Conservation (phyloP, 257 asterid genomes). For the Solanum arcanum region DNA sequence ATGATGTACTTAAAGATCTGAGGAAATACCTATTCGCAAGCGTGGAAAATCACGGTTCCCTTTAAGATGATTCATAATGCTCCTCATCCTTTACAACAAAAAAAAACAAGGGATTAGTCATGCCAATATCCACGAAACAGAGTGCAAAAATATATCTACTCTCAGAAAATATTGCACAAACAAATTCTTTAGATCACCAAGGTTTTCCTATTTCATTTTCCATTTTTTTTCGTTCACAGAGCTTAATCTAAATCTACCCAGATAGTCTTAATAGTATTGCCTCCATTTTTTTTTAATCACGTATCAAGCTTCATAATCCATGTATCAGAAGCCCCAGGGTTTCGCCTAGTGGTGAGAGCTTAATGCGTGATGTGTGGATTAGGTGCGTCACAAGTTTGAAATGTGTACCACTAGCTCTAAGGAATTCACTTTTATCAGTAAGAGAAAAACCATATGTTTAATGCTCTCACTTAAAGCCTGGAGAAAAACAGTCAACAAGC, state of each 20-base stretch:
- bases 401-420: not conserved
- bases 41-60: slow-evolving; percentile 87
- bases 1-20: not conserved
- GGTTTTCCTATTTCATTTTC: not conserved
- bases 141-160: not conserved
- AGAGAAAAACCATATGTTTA: not conserved
- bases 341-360: not conserved
- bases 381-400: not conserved
- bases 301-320: not conserved
- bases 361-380: not conserved
- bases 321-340: not conserved
- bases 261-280: not conserved
- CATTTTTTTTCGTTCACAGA: not conserved
- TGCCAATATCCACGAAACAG: not conserved
- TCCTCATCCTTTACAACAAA: slow-evolving; percentile 66
- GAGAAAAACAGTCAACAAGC: not conserved
- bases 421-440: not conserved
- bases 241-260: not conserved
- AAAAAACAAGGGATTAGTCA: not conserved
- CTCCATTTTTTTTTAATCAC: not conserved
- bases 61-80: slow-evolving; percentile 67
- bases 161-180: not conserved
- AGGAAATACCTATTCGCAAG: slow-evolving; percentile 54
- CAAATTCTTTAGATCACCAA: not conserved
- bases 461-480: not conserved